phyloP scores from a whole-genome alignment of 2,329 filamentous ascomycete species.

The Botrytis medusae region DNA sequence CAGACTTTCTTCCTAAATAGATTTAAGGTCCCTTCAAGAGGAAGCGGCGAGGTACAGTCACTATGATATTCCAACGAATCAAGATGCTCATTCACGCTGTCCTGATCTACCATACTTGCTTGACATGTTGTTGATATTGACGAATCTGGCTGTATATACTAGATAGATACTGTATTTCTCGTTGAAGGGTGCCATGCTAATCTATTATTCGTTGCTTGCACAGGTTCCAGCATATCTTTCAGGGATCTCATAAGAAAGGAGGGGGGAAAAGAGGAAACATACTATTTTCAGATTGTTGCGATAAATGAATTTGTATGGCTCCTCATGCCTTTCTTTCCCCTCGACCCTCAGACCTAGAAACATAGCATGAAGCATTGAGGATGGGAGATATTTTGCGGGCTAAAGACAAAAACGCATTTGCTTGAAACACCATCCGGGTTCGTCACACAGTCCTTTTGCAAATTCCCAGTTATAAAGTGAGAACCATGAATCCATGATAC shows the following conservation, averaged over 20 bases:
- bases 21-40: neutral
- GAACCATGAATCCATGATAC: slow-evolving; percentile 3
- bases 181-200: neutral
- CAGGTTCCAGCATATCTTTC: neutral
- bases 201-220: neutral
- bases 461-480: neutral
- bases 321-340: neutral
- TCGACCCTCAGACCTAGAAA: neutral
- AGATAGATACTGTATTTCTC: neutral
- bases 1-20: neutral
- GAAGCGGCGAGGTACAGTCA: slow-evolving; percentile 5
- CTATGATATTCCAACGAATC: neutral
- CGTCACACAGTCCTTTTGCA: neutral
- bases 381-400: neutral
- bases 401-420: neutral
- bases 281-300: slow-evolving; percentile 1
- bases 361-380: neutral
- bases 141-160: neutral
- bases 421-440: slow-evolving; percentile 11
- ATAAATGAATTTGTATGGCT: slow-evolving; percentile 6
- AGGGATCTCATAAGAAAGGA: neutral
- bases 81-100: neutral
- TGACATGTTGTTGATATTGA: neutral
- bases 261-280: neutral
- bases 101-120: neutral